Evolutionary conservation across 768 basidiomycete genomes (phyloP), one percentile per base, ranked within the genome.

Genomic region (Rubroboletus pulcherrimus): DNA sequence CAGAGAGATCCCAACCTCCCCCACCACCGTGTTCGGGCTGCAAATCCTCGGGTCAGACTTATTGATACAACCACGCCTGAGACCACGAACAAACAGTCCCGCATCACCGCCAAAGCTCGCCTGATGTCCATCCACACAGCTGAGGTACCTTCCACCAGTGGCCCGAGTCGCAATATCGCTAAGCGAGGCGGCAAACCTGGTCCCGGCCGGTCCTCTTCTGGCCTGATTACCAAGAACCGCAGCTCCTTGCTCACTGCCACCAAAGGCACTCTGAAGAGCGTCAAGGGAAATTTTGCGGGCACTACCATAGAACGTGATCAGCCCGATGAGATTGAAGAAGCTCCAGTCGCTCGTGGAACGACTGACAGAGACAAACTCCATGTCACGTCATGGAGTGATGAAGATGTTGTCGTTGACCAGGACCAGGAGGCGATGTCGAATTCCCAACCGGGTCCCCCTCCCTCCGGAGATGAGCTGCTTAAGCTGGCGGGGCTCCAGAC

Each of bases 41-140:
- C 75, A 17, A 82, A 85, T 26, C 83, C 86, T 15, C 73, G 75
- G 5, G 77, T 87, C 19, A 81, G 81, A 60, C 66, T 81, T 56
- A 68, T 77, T 5, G 81, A 85, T 49, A 41, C 65, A 30, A 67
- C 75, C 7, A 53, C 52, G 1, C 54, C 64, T 12, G 58, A 74
- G 19, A 43, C 48, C 5, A 53, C 57, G 34, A 37, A 44, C 58
- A 57, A 74, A 52, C 73, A 74, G 15, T 70, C 74, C 38, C 78
- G 76, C 17, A 79, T 83, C 38, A 63, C 79, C 7, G 74, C 76
- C 12, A 87, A 86, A 67, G 74, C 78, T 34, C 78, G 77, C 38
- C 57, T 81, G 7, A 66, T 73, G 49, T 67, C 67, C 29, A 62
- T 54, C n/a, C 60, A 49, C 46, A 1, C 56, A 33, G 38, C 29